Base-by-base conservation (phyloP, 805 yeast genomes). In the Danielozyma ontarioensis region DNA sequence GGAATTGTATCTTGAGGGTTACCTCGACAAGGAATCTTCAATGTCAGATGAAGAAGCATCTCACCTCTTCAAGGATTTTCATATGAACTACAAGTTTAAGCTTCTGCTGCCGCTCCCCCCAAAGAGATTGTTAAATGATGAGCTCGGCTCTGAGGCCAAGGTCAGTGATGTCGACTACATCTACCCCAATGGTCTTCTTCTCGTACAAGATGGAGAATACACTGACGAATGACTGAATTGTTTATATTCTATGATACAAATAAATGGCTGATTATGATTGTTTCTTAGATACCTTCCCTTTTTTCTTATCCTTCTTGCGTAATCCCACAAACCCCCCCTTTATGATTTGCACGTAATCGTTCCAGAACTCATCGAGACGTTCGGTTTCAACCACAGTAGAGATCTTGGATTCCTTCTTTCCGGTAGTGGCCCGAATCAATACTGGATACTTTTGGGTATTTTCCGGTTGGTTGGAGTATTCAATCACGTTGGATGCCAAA, bases 241-340 rank as follows among this genome's bases (percentile, higher is more conserved):
- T 16, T 13, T 32, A 4, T 23, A n/a, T 14, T 13, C 15, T 13
- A 15, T 11, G 26, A 48, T 10, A 44, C n/a, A n/a, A n/a, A 26
- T 26, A 26, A 10, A n/a, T 10, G 10, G 13, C 8, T 26, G 13
- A 13, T 10, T n/a, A 26, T 26, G 13, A n/a, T 12, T 7, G 18
- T 29, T 17, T 21, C 15, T 29, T 18, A 25, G 34, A 11, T 4
- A n/a, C n/a, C 64, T 76, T 79, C 63, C 72, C 74, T 68, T 78
- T 80, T 60, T 78, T 79, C 68, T 85, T 86, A 39, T 83, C 86
- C 64, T 85, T 87, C 73, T 82, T 85, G 52, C 78, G 74, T 55
- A 89, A 69, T 1, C 95, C 96, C 3, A 64, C 63, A 56, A 84
- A 76, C 4, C 93, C 89, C 15, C 67, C 52, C 53, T 85, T 88